Base-by-base conservation (phyloP, 2,329 filamentous ascomycete genomes). In the Helminthosporium solani region DNA sequence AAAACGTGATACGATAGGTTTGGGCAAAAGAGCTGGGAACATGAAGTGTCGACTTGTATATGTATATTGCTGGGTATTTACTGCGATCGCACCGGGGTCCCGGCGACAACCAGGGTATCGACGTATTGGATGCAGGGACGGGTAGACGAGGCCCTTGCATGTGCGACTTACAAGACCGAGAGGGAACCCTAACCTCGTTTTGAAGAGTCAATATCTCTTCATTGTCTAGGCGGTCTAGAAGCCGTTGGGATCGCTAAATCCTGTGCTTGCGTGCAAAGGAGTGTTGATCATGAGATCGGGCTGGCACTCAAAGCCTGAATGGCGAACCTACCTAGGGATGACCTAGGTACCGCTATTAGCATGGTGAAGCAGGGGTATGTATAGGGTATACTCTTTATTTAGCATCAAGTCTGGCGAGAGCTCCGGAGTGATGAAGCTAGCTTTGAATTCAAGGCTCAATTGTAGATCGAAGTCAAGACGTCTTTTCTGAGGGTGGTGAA, bases 11-110 rank as follows among this genome's bases (percentile, higher is more conserved):
- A 61, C 60, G 56, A 47, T 46, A 45, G 54, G 41, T 46, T 40
- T 21, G 47, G 47, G 46, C 42, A 45, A 50, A 47, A 38, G 27
- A 23, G 51, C 45, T 55, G 52, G 54, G 55, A 47, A 57, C 53
- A 54, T 65, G 65, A 42, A 66, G 61, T 65, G 47, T 15, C 49
- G 48, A n/a, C 44, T 57, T 60, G 58, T 66, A 54, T 63, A 56
- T 46, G 45, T 62, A 66, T 52, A 67, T 67, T 63, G 55, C 53
- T 54, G 58, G 51, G 48, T 58, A 66, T 58, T 66, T 64, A 48
- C 53, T 44, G 49, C 56, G 54, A 56, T 61, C 53, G 56, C 52
- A 54, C 56, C 53, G 53, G 51, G 50, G 55, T 56, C 58, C 53
- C 56, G 56, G 54, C 44, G 55, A 48, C 51, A 63, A 47, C 58